Evolutionary conservation across 2,329 filamentous ascomycete genomes (phyloP).

Genomic region (Sarocladium strictum): DNA sequence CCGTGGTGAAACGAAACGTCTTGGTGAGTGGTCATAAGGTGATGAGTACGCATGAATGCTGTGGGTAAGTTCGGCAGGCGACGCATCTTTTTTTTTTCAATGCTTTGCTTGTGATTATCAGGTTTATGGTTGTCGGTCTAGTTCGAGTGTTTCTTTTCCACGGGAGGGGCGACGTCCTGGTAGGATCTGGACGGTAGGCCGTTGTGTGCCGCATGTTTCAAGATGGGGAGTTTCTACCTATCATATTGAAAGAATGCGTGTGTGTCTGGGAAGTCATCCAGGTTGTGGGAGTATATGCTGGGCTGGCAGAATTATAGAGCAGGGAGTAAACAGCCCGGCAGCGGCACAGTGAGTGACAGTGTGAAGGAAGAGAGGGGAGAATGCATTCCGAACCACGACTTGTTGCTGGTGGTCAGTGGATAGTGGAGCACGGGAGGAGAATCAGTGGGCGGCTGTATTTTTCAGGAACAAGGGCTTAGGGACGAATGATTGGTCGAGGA

Average conservation of each 20-base stretch:
- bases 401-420: neutral
- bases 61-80: neutral
- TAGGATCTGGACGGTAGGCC: neutral
- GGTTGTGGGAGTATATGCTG: neutral
- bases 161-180: neutral
- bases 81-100: neutral
- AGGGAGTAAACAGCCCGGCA: neutral
- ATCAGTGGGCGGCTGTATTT: slow-evolving; percentile 1
- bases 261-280: neutral
- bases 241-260: neutral
- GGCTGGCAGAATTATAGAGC: no score
- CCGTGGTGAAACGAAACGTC: slow-evolving; percentile 1
- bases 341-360: neutral
- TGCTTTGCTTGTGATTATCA: neutral
- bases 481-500: neutral
- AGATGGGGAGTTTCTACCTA: neutral
- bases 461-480: neutral
- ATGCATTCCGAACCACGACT: neutral
- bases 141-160: neutral
- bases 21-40: neutral
- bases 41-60: neutral
- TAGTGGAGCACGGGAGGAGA: neutral
- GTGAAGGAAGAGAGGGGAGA: neutral
- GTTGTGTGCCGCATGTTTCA: neutral
- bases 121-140: no score